phyloP scores from a whole-genome alignment of 257 asterid genomes.

The Linaria vulgaris region DNA sequence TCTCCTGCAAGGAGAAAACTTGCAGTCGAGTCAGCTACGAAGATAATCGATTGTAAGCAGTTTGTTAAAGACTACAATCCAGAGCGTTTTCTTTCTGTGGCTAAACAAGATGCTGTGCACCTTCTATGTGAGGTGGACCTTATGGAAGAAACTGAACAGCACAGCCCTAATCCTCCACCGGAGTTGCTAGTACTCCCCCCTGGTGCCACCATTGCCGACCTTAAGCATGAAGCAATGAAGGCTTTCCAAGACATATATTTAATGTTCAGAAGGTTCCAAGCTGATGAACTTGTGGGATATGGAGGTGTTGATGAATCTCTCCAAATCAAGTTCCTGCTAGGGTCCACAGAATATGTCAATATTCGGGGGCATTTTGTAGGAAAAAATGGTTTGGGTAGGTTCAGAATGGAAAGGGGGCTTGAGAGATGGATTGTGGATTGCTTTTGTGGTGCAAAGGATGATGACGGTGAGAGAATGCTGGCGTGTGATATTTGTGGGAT shows the following conservation, averaged over 20 bases:
- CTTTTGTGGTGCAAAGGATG: slow-evolving; percentile 85
- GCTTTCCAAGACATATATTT: slow-evolving; percentile 79
- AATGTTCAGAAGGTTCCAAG: slow-evolving; percentile 77
- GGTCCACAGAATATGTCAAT: slow-evolving; percentile 51
- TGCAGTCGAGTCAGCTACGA: slow-evolving; percentile 51
- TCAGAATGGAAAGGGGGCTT: slow-evolving; percentile 79
- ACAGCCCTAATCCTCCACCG: slow-evolving; percentile 62
- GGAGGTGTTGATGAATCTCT: slow-evolving; percentile 76
- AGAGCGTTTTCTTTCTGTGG: slow-evolving; percentile 31
- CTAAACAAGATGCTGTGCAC: slow-evolving; percentile 48
- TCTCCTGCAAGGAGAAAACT: slow-evolving; percentile 46
- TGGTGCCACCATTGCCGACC: slow-evolving; percentile 80
- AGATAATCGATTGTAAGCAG: slow-evolving; percentile 84
- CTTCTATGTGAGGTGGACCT: slow-evolving; percentile 80
- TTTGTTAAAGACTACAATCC: slow-evolving; percentile 75
- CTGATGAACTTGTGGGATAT: slow-evolving; percentile 79
- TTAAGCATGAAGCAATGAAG: slow-evolving; percentile 76
- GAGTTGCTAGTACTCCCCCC: slow-evolving; percentile 64
- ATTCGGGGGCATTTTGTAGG: slow-evolving; percentile 62
- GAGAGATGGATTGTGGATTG: slow-evolving; percentile 96
- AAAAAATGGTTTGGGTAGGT: slow-evolving; percentile 57
- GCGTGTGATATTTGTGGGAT: slow-evolving; percentile 87
- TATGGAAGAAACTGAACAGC: slow-evolving; percentile 45
- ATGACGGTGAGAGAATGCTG: slow-evolving; percentile 95
- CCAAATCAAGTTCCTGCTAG: slow-evolving; percentile 74